Evolutionary conservation across 192 early-diverging fungal species (phyloP).

Genomic region (Chytriomyces confervae): DNA sequence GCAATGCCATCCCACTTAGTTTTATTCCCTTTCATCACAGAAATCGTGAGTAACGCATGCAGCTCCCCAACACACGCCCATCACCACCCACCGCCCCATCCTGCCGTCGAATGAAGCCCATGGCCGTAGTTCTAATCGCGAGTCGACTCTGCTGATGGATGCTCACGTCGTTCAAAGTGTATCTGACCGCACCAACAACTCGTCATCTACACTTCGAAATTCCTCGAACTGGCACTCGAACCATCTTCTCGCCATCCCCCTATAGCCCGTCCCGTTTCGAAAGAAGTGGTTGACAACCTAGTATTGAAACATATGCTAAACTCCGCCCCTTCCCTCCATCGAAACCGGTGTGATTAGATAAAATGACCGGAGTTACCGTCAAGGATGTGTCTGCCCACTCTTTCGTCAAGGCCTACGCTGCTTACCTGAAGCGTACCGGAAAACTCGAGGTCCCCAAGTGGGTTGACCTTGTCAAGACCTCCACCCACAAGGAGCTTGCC

Average conservation of each 20-base stretch:
- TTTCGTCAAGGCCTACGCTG: slow-evolving; percentile 98
- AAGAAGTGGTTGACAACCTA: background rate
- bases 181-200: background rate
- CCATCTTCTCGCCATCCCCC: background rate
- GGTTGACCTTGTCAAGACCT: slow-evolving; percentile 99
- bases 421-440: slow-evolving; percentile 98
- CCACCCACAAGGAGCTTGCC: slow-evolving; percentile 93
- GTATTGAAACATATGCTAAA: slow-evolving; percentile 3
- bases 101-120: background rate
- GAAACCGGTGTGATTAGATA: background rate
- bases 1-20: background rate
- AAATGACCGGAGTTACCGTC: slow-evolving; percentile 78
- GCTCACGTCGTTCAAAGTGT: background rate
- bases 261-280: background rate
- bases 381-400: slow-evolving; percentile 96
- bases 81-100: slow-evolving; percentile 6
- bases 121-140: background rate
- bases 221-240: background rate
- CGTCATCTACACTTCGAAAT: background rate
- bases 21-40: background rate
- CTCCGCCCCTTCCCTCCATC: background rate
- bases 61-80: background rate
- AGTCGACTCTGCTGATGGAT: background rate
- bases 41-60: slow-evolving; percentile 20
- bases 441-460: slow-evolving; percentile 99